Conservation (phyloP, 106 monocot genomes). For the Phalaenopsis equestris region DNA sequence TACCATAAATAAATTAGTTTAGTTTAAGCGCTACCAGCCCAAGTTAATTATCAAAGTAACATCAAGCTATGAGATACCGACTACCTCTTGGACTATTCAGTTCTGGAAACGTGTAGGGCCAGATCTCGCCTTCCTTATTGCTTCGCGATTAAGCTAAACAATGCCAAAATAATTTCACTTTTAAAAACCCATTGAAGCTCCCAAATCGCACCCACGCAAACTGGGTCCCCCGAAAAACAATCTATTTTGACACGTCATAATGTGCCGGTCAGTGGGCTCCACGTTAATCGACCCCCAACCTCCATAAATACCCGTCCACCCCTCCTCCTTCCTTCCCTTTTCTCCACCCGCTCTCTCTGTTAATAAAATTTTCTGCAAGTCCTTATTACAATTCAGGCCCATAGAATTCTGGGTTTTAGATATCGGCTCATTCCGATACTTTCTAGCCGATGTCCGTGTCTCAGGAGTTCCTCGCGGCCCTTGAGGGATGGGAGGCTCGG, state of each 20-base stretch:
- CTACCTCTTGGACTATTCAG: not conserved
- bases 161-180: not conserved
- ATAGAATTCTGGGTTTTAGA: not conserved
- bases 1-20: too few relatives aligned
- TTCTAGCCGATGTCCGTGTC: not conserved
- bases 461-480: not conserved
- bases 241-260: constrained; percentile 9
- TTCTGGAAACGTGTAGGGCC: not conserved
- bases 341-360: constrained; percentile 17
- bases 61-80: too few relatives aligned
- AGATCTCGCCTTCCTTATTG: not conserved
- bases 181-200: too few relatives aligned
- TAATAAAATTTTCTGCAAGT: not conserved
- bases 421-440: not conserved
- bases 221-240: not conserved
- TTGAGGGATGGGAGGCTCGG: constrained; percentile 4
- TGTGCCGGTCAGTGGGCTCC: constrained; percentile 6
- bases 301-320: constrained; percentile 34
- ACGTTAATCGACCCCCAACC: not conserved
- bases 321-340: constrained; percentile 53
- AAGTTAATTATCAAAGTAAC: too few relatives aligned
- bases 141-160: constrained; percentile 28
- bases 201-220: constrained; percentile 10
- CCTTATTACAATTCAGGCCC: not conserved
- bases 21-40: too few relatives aligned